A percentile compares a stretch with the other conserved stretches of the same genome.
phyloP scores from a whole-genome alignment of 768 basidiomycete species.

The Lentinula boryana region DNA sequence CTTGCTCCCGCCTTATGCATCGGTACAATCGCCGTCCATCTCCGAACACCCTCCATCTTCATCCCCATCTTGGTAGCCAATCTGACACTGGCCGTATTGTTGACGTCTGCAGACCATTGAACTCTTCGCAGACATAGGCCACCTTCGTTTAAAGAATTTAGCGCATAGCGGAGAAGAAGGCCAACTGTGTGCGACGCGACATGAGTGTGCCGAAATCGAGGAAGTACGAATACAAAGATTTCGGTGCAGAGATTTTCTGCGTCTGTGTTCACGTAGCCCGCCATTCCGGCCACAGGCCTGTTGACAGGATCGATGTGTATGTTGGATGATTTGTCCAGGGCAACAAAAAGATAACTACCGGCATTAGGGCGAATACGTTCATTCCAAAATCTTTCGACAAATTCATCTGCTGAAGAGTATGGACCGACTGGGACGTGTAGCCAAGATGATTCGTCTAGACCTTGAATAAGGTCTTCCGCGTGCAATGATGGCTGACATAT shows the following conservation, averaged over 20 bases:
- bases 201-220: slow-evolving; percentile 38
- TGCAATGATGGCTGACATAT: not conserved
- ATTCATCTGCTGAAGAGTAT: not conserved
- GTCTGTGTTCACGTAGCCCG: slow-evolving; percentile 20
- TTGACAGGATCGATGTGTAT: too few species aligned
- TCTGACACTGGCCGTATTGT: slow-evolving; percentile 37
- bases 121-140: slow-evolving; percentile 50
- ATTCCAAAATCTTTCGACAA: not conserved
- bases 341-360: not conserved
- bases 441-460: not conserved
- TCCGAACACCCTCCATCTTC: slow-evolving; percentile 34
- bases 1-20: slow-evolving; percentile 23
- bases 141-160: slow-evolving; percentile 26
- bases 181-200: slow-evolving; percentile 42
- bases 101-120: slow-evolving; percentile 42
- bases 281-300: not conserved
- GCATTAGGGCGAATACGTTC: not conserved
- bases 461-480: not conserved
- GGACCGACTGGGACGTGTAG: not conserved
- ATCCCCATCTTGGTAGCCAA: slow-evolving; percentile 52
- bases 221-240: slow-evolving; percentile 43
- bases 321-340: not conserved
- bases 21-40: slow-evolving; percentile 43
- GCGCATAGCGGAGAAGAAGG: slow-evolving; percentile 30
- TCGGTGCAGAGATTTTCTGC: slow-evolving; percentile 31